Base-by-base conservation (phyloP, 2,329 filamentous ascomycete species). In the Monilinia fructigena region DNA sequence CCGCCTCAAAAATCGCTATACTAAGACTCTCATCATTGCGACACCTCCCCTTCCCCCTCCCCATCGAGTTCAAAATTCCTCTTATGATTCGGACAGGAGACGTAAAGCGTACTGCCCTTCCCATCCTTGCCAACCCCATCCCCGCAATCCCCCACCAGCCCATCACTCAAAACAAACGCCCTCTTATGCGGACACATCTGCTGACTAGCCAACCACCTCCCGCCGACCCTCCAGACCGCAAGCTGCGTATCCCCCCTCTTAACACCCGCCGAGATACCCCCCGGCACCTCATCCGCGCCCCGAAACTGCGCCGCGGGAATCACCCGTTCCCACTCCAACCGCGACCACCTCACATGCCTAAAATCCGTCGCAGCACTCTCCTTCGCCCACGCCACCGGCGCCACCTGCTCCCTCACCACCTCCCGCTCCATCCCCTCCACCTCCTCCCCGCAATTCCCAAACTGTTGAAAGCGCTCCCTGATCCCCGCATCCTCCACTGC, bases 161-260 rank as follows among this genome's bases (percentile, higher is more conserved):
- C 92, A 75, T 97, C 93, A 0, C 89, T 90, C 35, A 97, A 85
- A n/a, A 93, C 89, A 74, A 97, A 97, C 0, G 92, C 89, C 14
- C 92, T 89, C 79, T 94, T 95, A 80, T 96, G 92, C 12, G 93
- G 93, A 76, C 93, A 97, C 93, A 97, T 97, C 76, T 97, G 92
- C 79, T 97, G 93, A 18, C 90, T 90, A 67, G 91, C 90, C 77
- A 94, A 94, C 82, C 89, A 96, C 64, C 85, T 85, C 26, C 92
- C 92, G 64, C 86, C 85, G 69, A 96, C 85, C 73, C 92, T 90
- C 86, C 93, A 97, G 63, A 97, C 81, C 10, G 93, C 92, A 2
- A 97, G 84, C 77, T 97, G 93, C 0, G 92, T 96, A 77, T 96
- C 92, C 54, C 93, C 91, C 54, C 91, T 86, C 81, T 96, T 95